Percentiles rank a stretch among this genome's conserved stretches.
Conservation (phyloP, 1,284 basidiomycete species). For the Boletus semigastroideus region DNA sequence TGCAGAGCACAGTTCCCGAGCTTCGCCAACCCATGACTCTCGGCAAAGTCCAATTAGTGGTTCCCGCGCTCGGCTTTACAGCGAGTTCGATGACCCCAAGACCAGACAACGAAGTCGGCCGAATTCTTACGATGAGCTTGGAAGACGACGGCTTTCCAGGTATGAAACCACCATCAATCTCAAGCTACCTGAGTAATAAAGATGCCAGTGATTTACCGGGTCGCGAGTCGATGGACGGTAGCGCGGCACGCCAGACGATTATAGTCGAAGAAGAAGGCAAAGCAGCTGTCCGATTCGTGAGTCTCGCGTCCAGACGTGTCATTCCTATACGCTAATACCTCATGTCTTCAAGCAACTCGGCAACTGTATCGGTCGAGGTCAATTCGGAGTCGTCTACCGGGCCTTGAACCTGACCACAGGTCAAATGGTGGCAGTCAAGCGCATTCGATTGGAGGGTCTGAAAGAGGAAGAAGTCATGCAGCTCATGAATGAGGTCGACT, state of each 20-base stretch:
- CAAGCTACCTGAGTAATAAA: constrained; percentile 49
- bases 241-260: constrained; percentile 70
- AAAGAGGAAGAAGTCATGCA: constrained; percentile 84
- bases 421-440: constrained; percentile 94
- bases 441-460: constrained; percentile 83
- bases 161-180: constrained; percentile 71
- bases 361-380: constrained; percentile 93
- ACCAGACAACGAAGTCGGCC: constrained; percentile 54
- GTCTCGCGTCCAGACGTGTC: constrained; percentile 34
- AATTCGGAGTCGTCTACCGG: constrained; percentile 94
- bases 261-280: constrained; percentile 83
- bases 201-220: constrained; percentile 65
- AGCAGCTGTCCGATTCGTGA: constrained; percentile 79
- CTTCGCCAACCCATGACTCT: constrained; percentile 37
- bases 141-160: constrained; percentile 51
- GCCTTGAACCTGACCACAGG: constrained; percentile 91
- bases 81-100: constrained; percentile 60
- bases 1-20: constrained; percentile 41
- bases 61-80: constrained; percentile 66
- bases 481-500: constrained; percentile 89
- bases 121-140: constrained; percentile 68
- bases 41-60: constrained; percentile 23
- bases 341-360: constrained; percentile 74
- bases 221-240: constrained; percentile 61
- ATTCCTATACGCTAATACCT: constrained; percentile 5